phyloP scores from a whole-genome alignment of 1,284 basidiomycete genomes.

The Cutaneotrichosporon cutaneum region DNA sequence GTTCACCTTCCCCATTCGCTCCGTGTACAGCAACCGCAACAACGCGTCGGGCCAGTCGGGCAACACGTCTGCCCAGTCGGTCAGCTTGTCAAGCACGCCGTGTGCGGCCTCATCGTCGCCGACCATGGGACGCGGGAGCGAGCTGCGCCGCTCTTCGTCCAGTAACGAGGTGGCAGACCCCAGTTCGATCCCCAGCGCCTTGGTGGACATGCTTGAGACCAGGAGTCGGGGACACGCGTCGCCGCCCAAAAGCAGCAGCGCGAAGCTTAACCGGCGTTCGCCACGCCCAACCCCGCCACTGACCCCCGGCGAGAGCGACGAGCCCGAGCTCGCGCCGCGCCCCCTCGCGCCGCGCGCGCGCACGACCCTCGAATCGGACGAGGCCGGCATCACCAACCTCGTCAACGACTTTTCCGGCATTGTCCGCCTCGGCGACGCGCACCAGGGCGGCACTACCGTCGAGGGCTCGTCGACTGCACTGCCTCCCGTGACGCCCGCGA shows the following conservation, averaged over 20 bases:
- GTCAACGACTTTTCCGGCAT: constrained; percentile 40
- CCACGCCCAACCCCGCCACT: neutral
- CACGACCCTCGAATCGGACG: constrained; percentile 31
- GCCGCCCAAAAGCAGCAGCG: too few species aligned
- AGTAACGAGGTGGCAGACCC: too few species aligned
- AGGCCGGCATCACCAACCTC: constrained; percentile 28
- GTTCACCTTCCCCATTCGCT: constrained; percentile 49
- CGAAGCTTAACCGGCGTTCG: neutral
- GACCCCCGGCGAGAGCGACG: too few species aligned
- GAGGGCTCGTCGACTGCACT: neutral
- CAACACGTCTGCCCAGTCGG: too few species aligned
- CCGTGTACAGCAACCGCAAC: constrained; percentile 28
- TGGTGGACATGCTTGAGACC: too few species aligned
- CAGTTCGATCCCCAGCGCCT: too few species aligned
- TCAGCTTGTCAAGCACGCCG: neutral
- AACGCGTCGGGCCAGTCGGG: too few species aligned
- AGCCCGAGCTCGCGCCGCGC: too few species aligned
- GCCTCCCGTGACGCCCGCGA: neutral
- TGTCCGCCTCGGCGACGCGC: constrained; percentile 33
- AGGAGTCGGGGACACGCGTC: too few species aligned
- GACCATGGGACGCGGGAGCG: too few species aligned
- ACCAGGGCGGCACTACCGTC: neutral
- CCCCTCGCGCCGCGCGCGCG: neutral
- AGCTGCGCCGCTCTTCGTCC: too few species aligned
- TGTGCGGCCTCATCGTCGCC: too few species aligned